Evolutionary conservation across 2,329 filamentous ascomycete species (phyloP), one percentile per base, ranked within the genome.

Genomic region (Cladosporium velox): DNA sequence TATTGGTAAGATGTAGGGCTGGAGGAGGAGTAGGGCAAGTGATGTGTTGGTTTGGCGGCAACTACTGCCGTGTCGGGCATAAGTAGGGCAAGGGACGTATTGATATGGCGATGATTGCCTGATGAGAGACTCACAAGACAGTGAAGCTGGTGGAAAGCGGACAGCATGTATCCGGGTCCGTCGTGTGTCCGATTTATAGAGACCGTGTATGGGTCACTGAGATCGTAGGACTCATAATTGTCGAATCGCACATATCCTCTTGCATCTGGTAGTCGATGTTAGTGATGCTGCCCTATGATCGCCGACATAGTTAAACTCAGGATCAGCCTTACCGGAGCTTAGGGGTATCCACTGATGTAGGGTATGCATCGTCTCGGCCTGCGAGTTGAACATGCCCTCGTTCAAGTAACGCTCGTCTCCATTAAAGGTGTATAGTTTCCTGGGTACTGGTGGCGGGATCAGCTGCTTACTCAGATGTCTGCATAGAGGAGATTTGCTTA

Each of bases 81-180:
- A 41, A 41, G 35, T 41, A 41, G 35, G 35, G 35, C 35, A 21
- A 44, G 18, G 18, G 8, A 44, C 0, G 41, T 44, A 35, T 30
- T 51, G n/a, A 7, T 21, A 14, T 49, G n/a, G 14, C 47, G n/a
- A 11, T 24, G 18, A 10, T n/a, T 30, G 26, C 15, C 24, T 15
- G 26, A 7, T 4, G 30, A 54, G 7, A 28, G 7, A 51, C 65
- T 57, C 55, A 70, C 69, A 4, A 75, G 70, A 54, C 73, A 75
- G 65, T 75, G 73, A 24, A 74, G 61, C 62, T 74, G 72, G 57
- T 74, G 73, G 68, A 74, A 75, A 32, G 73, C 47, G 18, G 72
- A 68, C 12, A 72, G 66, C 21, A 67, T 68, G 65, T 73, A 75
- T 21, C 58, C 59, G 2, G 65, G 65, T 6, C 65, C 65, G 21